Evolutionary conservation across 306 rosid genomes (phyloP), one percentile per base, ranked within the genome.

Genomic region (Mimosa bimucronata): DNA sequence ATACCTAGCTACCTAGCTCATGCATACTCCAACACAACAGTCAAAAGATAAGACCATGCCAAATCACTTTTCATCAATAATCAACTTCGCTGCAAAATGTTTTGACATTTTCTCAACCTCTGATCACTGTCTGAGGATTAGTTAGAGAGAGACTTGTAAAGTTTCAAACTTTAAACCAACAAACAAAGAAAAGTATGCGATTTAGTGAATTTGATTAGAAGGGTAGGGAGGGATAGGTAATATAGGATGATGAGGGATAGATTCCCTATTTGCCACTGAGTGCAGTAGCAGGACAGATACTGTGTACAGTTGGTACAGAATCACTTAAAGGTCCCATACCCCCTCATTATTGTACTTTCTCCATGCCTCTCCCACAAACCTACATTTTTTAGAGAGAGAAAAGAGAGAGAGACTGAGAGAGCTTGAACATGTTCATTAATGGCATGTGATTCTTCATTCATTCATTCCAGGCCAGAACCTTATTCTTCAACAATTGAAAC

Each of bases 401-500:
- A 48, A 57, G 66, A 25, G 66, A 60, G 34, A 72, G 58, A 28
- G n/a, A 28, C 38, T 11, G 40, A 14, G 69, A 30, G 69, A 81
- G 71, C 68, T 62, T 74, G 66, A 71, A 69, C 69, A 71, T 69
- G 60, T 71, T 30, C 9, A 64, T 64, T 30, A 16, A 19, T 80
- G 82, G 75, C 37, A 45, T 71, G 58, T 66, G 15, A 80, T 83
- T 60, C 66, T 60, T 60, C 66, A 26, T 26, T 68, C n/a, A n/a
- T n/a, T 34, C 38, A 34, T 34, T 34, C 38, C 38, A 34, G 38
- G 38, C 38, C 66, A 71, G 86, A 66, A 87, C 87, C 87, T 82
- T 77, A 79, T 79, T 84, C 86, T 61, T 48, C 55, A 65, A 71
- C 68, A 73, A 73, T 74, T 71, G 23, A 77, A 79, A 61, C 66